Percentiles rank a stretch among this genome's conserved stretches.
These are phyloP conservation scores for Drosera capensis DNA, from an alignment of 148 eudicot genomes.

Conservation along the genomic window DNA sequence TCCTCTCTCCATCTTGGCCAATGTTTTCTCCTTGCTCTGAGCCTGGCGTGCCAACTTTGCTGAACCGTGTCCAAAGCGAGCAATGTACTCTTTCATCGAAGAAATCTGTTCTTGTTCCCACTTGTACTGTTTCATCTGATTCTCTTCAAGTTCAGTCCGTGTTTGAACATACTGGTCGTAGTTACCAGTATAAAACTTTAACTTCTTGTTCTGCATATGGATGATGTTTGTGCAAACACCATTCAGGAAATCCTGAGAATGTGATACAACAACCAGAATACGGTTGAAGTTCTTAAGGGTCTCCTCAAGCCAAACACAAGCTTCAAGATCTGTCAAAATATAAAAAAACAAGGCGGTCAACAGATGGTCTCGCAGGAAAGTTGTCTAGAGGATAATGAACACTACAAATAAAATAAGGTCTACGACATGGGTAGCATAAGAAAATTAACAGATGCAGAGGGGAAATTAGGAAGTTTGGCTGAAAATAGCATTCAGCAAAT, in stretches of 20 bases:
- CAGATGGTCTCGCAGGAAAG: background rate
- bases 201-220: slow-evolving; percentile 77
- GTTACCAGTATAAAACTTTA: slow-evolving; percentile 47
- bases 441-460: background rate
- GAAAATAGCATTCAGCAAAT: too few species aligned
- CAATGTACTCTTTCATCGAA: slow-evolving; percentile 88
- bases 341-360: background rate
- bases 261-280: slow-evolving; percentile 81
- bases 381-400: background rate
- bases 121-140: slow-evolving; percentile 95
- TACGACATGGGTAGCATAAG: background rate
- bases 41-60: slow-evolving; percentile 97
- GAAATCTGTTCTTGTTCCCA: slow-evolving; percentile 99
- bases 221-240: slow-evolving; percentile 90
- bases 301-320: slow-evolving; percentile 94
- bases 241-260: slow-evolving; percentile 86
- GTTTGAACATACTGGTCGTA: slow-evolving; percentile 86
- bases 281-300: slow-evolving; percentile 63
- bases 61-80: slow-evolving; percentile 94
- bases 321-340: slow-evolving; percentile 62
- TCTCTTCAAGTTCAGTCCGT: slow-evolving; percentile 85
- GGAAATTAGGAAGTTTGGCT: too few species aligned
- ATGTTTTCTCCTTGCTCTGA: slow-evolving; percentile 90
- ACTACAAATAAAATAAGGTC: background rate
- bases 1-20: slow-evolving; percentile 98